These are phyloP conservation scores for Candida coleopterorum DNA, from an alignment of 805 yeast species.

Conservation along the genomic window DNA sequence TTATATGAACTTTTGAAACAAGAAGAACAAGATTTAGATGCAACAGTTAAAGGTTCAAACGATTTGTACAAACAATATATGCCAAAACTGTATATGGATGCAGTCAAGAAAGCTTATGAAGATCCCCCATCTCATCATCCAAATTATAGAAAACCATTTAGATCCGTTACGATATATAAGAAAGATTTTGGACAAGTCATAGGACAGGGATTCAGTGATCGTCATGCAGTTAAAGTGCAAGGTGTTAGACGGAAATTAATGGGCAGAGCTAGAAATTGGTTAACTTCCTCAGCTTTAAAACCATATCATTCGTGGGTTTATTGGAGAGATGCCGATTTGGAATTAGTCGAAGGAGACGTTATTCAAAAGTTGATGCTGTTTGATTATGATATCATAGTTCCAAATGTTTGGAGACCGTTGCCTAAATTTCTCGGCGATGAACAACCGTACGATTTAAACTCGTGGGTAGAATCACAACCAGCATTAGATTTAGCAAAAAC, in stretches of 20 bases:
- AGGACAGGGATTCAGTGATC: slow-evolving; percentile 79
- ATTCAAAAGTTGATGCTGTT: slow-evolving; percentile 68
- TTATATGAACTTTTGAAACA: slow-evolving; percentile 45
- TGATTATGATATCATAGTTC: slow-evolving; percentile 69
- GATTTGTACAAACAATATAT: slow-evolving; percentile 67
- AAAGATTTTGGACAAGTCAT: slow-evolving; percentile 81
- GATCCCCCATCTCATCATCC: slow-evolving; percentile 56
- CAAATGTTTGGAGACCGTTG: slow-evolving; percentile 95
- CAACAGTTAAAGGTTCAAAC: slow-evolving; percentile 46
- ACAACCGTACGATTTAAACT: slow-evolving; percentile 93
- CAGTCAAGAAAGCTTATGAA: slow-evolving; percentile 53
- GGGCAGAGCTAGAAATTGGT: slow-evolving; percentile 88
- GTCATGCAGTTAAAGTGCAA: slow-evolving; percentile 83
- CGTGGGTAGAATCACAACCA: slow-evolving; percentile 88
- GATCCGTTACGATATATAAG: slow-evolving; percentile 73
- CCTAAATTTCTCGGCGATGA: slow-evolving; percentile 87
- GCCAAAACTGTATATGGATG: slow-evolving; percentile 57
- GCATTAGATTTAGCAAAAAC: slow-evolving; percentile 63
- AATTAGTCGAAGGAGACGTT: slow-evolving; percentile 73
- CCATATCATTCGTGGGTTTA: slow-evolving; percentile 90
- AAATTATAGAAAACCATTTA: slow-evolving; percentile 62
- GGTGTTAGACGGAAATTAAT: slow-evolving; percentile 78
- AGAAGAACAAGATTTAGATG: slow-evolving; percentile 27
- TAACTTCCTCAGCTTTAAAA: slow-evolving; percentile 64
- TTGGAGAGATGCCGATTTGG: slow-evolving; percentile 87